These are phyloP conservation scores for Cutaneotrichosporon cutaneum DNA, from an alignment of 1,284 basidiomycete genomes.

Conservation along the genomic window DNA sequence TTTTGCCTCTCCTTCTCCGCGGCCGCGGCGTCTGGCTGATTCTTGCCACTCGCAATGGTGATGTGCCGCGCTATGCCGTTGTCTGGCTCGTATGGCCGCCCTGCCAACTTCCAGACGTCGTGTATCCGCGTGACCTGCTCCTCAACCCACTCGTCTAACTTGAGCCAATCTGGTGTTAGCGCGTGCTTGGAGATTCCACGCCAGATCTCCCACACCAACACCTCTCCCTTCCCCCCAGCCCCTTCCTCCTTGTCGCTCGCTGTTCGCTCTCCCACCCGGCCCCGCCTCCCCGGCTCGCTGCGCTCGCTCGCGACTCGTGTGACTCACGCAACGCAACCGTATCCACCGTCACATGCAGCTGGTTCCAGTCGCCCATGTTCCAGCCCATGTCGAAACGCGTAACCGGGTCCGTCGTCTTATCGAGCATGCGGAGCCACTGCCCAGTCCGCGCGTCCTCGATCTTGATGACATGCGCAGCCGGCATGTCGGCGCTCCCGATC, in stretches of 20 bases:
- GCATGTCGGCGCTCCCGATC: constrained; percentile 52
- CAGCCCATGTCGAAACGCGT: constrained; percentile 51
- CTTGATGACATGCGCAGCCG: constrained; percentile 47
- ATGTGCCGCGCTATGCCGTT: constrained; percentile 39
- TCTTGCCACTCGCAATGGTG: constrained; percentile 41
- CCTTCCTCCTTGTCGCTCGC: neutral
- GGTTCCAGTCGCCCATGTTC: constrained; percentile 56
- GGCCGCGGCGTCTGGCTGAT: constrained; percentile 29
- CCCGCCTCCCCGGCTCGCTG: too few species aligned
- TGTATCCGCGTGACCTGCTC: constrained; percentile 42
- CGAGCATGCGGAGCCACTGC: constrained; percentile 51
- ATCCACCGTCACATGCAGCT: constrained; percentile 43
- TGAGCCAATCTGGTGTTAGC: constrained; percentile 46
- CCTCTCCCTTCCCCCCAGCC: neutral
- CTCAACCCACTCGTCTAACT: constrained; percentile 49
- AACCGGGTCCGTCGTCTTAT: constrained; percentile 50
- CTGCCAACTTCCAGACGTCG: constrained; percentile 42
- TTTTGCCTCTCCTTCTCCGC: constrained; percentile 50
- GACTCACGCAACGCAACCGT: constrained; percentile 53
- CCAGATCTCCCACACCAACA: too few species aligned
- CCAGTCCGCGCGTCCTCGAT: constrained; percentile 54
- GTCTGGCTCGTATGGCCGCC: constrained; percentile 39
- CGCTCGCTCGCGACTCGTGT: neutral
- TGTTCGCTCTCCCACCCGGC: neutral
- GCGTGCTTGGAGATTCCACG: too few species aligned